A percentile compares a stretch with the other conserved stretches of the same genome.
These are phyloP conservation scores for Panicum virgatum DNA, from an alignment of 202 grass and related monocot species.

Conservation along the genomic window DNA sequence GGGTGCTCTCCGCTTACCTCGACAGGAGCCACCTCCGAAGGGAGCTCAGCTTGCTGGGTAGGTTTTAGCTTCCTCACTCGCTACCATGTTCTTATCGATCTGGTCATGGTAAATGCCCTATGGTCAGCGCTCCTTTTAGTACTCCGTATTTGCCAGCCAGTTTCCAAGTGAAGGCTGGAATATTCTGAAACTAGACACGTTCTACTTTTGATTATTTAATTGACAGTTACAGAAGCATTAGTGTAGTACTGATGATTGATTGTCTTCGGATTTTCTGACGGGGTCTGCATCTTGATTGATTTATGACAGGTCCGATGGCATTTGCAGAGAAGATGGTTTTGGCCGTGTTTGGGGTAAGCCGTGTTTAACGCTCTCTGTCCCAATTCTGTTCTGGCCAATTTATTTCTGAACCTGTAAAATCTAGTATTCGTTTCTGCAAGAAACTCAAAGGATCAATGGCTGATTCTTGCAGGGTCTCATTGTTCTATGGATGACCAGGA, in stretches of 20 bases:
- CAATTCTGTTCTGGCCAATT: not conserved
- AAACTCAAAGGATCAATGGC: not conserved
- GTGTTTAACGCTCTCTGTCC: not conserved
- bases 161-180: not conserved
- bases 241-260: not conserved
- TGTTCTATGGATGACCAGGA: conserved; percentile 84
- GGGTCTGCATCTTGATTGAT: not conserved
- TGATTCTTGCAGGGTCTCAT: conserved; percentile 57
- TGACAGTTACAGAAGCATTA: not conserved
- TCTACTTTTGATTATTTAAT: not conserved
- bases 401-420: not conserved
- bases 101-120: conserved; percentile 17
- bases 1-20: conserved; percentile 63
- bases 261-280: not conserved
- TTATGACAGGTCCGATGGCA: conserved; percentile 79
- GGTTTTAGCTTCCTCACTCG: not conserved
- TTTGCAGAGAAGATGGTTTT: conserved; percentile 97
- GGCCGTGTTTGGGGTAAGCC: conserved; percentile 69
- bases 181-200: not conserved
- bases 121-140: not conserved
- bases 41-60: conserved; percentile 73
- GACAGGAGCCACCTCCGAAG: conserved; percentile 63
- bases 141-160: not conserved
- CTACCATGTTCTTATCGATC: not conserved
- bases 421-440: too few relatives aligned